Percentiles rank a stretch among this genome's conserved stretches.
phyloP scores from a whole-genome alignment of 148 eudicot genomes.

The Camellia lanceoleosa region DNA sequence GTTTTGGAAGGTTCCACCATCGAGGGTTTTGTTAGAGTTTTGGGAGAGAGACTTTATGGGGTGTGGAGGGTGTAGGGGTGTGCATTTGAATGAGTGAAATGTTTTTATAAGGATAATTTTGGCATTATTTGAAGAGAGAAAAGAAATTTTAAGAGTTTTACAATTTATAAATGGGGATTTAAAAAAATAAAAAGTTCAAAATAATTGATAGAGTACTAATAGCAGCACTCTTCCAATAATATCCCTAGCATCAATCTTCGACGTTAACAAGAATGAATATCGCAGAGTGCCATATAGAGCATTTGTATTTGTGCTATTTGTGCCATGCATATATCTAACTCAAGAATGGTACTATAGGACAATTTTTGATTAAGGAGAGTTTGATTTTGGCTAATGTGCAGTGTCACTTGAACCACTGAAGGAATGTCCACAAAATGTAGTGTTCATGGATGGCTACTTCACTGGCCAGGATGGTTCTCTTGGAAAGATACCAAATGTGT shows the following conservation, averaged over 20 bases:
- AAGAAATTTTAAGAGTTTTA: too few relatives aligned
- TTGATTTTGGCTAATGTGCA: slow-evolving; percentile 39
- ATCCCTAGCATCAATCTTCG: slow-evolving; percentile 48
- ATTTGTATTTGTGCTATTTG: slow-evolving; percentile 47
- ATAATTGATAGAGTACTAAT: too few relatives aligned
- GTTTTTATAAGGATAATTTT: too few relatives aligned
- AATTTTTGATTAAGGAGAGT: slow-evolving; percentile 52
- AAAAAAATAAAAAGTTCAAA: too few relatives aligned
- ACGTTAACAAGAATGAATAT: slow-evolving; percentile 22
- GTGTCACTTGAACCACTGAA: slow-evolving; percentile 36
- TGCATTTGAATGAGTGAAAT: too few relatives aligned
- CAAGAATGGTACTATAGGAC: slow-evolving; percentile 55
- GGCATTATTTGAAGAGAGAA: too few relatives aligned
- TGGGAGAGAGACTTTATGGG: too few relatives aligned
- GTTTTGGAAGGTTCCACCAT: too few relatives aligned
- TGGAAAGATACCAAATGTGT: slow-evolving; percentile 22
- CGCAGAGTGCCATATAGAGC: slow-evolving; percentile 42
- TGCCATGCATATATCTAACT: slow-evolving; percentile 57
- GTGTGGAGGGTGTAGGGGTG: too few relatives aligned
- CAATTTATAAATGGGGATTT: too few relatives aligned
- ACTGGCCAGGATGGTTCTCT: slow-evolving; percentile 38
- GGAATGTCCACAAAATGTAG: slow-evolving; percentile 49
- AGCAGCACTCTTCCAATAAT: not conserved
- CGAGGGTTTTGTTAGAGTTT: too few relatives aligned
- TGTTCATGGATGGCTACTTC: slow-evolving; percentile 42